These are phyloP conservation scores for Cucurbita ficifolia DNA, from an alignment of 306 rosid species.

Conservation along the genomic window DNA sequence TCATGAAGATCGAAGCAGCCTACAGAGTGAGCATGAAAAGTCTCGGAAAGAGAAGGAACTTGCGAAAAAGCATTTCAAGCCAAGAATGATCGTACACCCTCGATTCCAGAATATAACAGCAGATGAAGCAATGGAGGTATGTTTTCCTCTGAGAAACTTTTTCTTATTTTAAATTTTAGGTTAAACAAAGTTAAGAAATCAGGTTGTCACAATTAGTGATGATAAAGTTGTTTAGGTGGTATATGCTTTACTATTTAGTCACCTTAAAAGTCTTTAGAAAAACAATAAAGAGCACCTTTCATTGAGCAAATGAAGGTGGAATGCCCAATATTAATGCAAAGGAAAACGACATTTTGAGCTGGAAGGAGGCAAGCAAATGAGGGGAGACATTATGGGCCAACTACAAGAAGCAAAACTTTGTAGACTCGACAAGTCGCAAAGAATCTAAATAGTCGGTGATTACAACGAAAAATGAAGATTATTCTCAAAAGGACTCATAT, in stretches of 20 bases:
- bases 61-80: constrained; percentile 88
- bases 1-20: constrained; percentile 68
- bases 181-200: not conserved
- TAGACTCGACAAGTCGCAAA: not conserved
- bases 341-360: no score
- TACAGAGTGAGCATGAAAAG: constrained; percentile 71
- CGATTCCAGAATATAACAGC: constrained; percentile 94
- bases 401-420: no score
- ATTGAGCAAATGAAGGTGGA: not conserved
- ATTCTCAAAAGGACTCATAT: not conserved
- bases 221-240: not conserved
- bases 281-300: not conserved
- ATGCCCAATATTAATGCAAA: not conserved
- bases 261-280: not conserved
- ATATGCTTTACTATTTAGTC: not conserved
- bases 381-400: no score
- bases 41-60: constrained; percentile 82
- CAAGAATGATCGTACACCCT: constrained; percentile 97
- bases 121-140: constrained; percentile 92
- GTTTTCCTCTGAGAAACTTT: constrained; percentile 5
- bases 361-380: no score
- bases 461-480: not conserved
- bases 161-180: not conserved
- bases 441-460: not conserved
- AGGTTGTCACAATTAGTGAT: not conserved